Percentiles rank a stretch among this genome's conserved stretches.
These are phyloP conservation scores for Penicillium psychrosexuale DNA, from an alignment of 2,329 filamentous ascomycete genomes.

Conservation along the genomic window DNA sequence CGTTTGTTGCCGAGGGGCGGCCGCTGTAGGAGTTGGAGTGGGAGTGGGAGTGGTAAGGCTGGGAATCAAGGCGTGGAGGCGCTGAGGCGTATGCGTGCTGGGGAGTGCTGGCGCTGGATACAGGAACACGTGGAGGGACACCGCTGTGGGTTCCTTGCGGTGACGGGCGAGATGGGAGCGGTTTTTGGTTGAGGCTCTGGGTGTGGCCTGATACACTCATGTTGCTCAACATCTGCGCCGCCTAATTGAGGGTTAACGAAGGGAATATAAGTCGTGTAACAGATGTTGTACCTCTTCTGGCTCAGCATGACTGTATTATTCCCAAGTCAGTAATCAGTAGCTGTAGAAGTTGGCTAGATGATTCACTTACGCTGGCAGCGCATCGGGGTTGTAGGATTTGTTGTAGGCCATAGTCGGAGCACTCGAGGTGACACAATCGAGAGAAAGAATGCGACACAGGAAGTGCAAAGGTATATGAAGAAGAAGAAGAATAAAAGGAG, in stretches of 20 bases:
- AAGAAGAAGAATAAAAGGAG: neutral
- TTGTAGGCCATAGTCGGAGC: slow-evolving; percentile 79
- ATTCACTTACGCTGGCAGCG: slow-evolving; percentile 75
- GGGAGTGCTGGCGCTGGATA: slow-evolving; percentile 18
- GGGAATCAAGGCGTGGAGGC: slow-evolving; percentile 16
- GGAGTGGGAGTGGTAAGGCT: slow-evolving; percentile 12
- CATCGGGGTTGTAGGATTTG: slow-evolving; percentile 87
- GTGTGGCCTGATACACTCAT: slow-evolving; percentile 31
- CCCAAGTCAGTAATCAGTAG: slow-evolving; percentile 20
- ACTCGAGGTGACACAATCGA: slow-evolving; percentile 24
- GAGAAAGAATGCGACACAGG: slow-evolving; percentile 3
- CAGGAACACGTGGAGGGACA: slow-evolving; percentile 27
- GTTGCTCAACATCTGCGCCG: slow-evolving; percentile 45
- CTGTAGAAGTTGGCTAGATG: neutral
- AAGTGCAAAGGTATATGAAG: neutral
- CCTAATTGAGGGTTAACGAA: slow-evolving; percentile 29
- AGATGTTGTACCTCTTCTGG: slow-evolving; percentile 59
- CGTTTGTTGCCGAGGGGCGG: slow-evolving; percentile 17
- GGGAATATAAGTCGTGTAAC: neutral
- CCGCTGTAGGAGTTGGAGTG: slow-evolving; percentile 19
- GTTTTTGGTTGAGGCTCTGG: slow-evolving; percentile 25
- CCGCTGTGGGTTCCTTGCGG: slow-evolving; percentile 19
- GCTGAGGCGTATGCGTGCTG: slow-evolving; percentile 20
- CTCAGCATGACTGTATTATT: slow-evolving; percentile 62
- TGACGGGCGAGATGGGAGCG: slow-evolving; percentile 26